phyloP scores from a whole-genome alignment of 2,329 filamentous ascomycete genomes.

The Botryotinia globosa region DNA sequence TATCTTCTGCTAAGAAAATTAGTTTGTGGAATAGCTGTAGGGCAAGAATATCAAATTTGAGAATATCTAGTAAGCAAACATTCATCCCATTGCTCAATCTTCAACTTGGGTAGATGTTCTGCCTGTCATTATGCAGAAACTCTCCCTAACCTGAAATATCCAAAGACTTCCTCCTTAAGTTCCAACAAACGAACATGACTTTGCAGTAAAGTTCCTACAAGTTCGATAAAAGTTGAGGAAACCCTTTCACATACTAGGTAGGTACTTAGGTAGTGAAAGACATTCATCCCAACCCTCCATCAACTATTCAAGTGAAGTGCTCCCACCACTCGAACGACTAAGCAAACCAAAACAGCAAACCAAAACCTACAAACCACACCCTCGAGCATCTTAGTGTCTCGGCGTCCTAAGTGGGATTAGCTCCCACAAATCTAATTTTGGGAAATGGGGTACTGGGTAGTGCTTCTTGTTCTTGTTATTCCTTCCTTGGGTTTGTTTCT shows the following conservation, averaged over 20 bases:
- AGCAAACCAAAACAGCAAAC: neutral
- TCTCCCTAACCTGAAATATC: rapidly evolving
- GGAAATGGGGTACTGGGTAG: neutral
- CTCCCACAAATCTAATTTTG: neutral
- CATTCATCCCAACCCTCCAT: neutral
- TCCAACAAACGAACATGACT: neutral
- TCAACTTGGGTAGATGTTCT: neutral
- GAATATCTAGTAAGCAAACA: neutral
- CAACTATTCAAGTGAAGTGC: neutral
- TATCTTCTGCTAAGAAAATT: too few species aligned
- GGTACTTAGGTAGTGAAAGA: rapidly evolving
- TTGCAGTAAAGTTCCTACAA: neutral
- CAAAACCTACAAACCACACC: neutral
- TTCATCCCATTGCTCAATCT: neutral
- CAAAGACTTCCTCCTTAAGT: neutral
- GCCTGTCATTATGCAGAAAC: neutral
- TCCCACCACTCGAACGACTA: neutral
- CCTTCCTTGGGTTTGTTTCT: neutral
- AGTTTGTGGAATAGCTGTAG: too few species aligned
- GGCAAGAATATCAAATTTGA: neutral
- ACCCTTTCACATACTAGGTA: too few species aligned
- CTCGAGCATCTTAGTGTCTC: neutral
- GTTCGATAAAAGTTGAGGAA: too few species aligned
- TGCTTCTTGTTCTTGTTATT: neutral
- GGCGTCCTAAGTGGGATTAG: slow-evolving; percentile 2